phyloP scores from a whole-genome alignment of 1,284 basidiomycete species.

The Binderoboletus segoi region DNA sequence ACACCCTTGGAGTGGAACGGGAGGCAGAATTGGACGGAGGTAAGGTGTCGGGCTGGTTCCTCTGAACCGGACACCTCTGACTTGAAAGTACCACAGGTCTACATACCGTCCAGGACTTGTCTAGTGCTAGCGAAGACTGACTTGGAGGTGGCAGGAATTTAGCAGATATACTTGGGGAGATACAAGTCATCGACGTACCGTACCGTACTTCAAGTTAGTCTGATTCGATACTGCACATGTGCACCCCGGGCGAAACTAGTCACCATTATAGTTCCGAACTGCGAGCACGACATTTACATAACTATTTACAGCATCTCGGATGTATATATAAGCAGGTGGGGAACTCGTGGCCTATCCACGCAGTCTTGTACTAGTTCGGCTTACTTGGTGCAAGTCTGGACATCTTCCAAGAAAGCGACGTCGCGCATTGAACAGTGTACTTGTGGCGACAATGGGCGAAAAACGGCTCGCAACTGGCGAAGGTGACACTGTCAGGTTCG shows the following conservation, averaged over 20 bases:
- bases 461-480: conserved; percentile 4
- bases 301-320: too few species aligned
- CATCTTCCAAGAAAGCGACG: too few species aligned
- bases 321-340: too few species aligned
- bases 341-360: too few species aligned
- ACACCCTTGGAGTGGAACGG: conserved; percentile 91
- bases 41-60: conserved; percentile 35
- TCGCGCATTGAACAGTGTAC: too few species aligned
- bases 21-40: conserved; percentile 87
- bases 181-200: too few species aligned
- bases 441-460: conserved; percentile 21
- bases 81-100: conserved; percentile 55
- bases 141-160: neutral
- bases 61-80: conserved; percentile 8
- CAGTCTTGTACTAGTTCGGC: neutral
- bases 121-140: conserved; percentile 62
- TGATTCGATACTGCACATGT: too few species aligned
- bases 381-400: neutral
- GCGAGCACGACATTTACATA: too few species aligned
- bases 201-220: too few species aligned
- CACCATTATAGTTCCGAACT: too few species aligned
- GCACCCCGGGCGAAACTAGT: too few species aligned
- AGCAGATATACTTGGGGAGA: neutral
- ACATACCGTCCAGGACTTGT: conserved; percentile 75
- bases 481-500: conserved; percentile 6